Percentiles rank a stretch among this genome's conserved stretches.
These are phyloP conservation scores for Saccharomycopsis sp. DNA, from an alignment of 805 yeast species.

Conservation along the genomic window DNA sequence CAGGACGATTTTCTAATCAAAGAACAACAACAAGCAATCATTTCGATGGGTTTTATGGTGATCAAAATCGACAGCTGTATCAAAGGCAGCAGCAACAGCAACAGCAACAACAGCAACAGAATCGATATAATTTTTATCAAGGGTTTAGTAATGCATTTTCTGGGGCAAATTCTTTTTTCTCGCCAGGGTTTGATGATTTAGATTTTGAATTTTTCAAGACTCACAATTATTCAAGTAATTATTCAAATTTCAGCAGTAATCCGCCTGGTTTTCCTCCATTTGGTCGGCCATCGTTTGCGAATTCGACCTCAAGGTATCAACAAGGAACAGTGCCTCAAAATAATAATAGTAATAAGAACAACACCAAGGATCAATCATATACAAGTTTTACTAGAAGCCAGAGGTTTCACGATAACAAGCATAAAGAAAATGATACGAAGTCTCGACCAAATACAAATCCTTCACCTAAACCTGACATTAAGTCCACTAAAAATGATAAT, in stretches of 20 bases:
- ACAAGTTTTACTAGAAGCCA: too few species aligned
- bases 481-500: slow-evolving; percentile 25
- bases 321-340: slow-evolving; percentile 4
- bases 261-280: too few species aligned
- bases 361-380: not conserved
- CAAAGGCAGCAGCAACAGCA: not conserved
- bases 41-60: not conserved
- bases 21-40: not conserved
- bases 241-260: too few species aligned
- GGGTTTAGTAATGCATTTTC: not conserved
- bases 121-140: not conserved
- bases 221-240: too few species aligned
- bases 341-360: not conserved
- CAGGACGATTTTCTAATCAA: not conserved
- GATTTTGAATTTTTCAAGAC: not conserved
- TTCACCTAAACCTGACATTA: slow-evolving; percentile 10
- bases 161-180: not conserved
- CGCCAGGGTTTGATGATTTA: not conserved
- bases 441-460: not conserved
- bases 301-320: slow-evolving; percentile 9
- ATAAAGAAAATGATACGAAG: not conserved
- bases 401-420: not conserved
- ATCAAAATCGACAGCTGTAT: not conserved
- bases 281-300: not conserved
- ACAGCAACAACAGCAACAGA: not conserved